Percentiles rank a stretch among this genome's conserved stretches.
Evolutionary conservation across 345 rosid species (phyloP).

Genomic region (Lepidium africanum): DNA sequence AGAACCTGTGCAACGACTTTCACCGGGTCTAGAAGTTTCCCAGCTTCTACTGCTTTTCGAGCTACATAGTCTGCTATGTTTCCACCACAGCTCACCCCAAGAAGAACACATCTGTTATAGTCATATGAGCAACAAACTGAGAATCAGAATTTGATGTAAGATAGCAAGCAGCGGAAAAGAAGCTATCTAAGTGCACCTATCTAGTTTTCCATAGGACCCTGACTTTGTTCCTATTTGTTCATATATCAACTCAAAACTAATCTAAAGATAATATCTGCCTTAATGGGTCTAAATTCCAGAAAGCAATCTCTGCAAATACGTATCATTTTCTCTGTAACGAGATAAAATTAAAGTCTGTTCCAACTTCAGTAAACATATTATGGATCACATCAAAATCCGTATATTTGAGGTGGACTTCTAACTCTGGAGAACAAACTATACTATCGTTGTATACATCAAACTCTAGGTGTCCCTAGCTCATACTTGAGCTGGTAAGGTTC

Average conservation of each 20-base stretch:
- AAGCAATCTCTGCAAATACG: not conserved
- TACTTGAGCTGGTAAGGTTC: not conserved
- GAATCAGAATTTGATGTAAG: not conserved
- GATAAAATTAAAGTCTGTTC: not conserved
- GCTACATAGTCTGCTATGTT: conserved; percentile 87
- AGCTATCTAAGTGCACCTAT: not conserved
- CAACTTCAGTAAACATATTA: not conserved
- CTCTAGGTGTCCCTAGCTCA: not conserved
- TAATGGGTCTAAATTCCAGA: not conserved
- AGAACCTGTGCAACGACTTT: conserved; percentile 92
- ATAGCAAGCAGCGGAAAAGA: not conserved
- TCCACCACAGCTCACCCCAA: conserved; percentile 82
- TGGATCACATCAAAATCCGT: not conserved
- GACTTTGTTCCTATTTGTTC: not conserved
- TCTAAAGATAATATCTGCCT: not conserved
- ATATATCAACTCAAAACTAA: not conserved
- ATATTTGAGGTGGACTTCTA: not conserved
- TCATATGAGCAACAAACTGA: not conserved
- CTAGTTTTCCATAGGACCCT: not conserved
- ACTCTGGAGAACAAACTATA: not conserved
- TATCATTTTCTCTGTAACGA: not conserved
- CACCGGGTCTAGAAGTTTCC: conserved; percentile 70
- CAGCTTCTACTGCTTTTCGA: conserved; percentile 73
- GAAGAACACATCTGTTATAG: conserved; percentile 67
- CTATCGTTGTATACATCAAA: not conserved